Evolutionary conservation across 75 land plant genomes (phyloP), one percentile per base, ranked within the genome.

Genomic region (Larix kaempferi): DNA sequence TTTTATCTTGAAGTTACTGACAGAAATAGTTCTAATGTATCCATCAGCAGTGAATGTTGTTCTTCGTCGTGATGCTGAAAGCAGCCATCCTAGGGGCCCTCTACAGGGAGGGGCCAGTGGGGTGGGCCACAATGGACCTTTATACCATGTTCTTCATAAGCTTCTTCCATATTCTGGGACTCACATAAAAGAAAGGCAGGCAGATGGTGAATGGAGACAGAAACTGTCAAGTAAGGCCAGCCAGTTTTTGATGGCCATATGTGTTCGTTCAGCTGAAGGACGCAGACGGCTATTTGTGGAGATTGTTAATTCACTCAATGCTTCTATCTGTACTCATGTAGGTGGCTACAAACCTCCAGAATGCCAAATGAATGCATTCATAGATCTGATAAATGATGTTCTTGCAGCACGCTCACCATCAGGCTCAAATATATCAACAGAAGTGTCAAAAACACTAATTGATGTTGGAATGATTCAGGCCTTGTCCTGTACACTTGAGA

Each of bases 201-300:
- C 74, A 26, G 95, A 92, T 73, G 85, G 86, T 71, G 99, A 96
- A 73, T 96, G 95, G 98, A 92, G 87, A 79, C 94, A 91, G 57
- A 98, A 95, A 82, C 81, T 98, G 21, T 85, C 94, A 76, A 81
- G 83, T 44, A 88, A 89, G 77, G 89, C 94, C 41, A 86, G 88
- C 44, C 93, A 93, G 73, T 95, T 98, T 85, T 80, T 98, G 78
- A 91, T 93, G 72, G 99, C 98, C 77, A 82, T 93, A 25, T 93
- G 96, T 79, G 87, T 95, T 62, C 95, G 99, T 33, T 98, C 99
- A 62, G 74, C 88, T 35, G 99, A 98, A 84, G 98, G 91, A 12
- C 85, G 96, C 72, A 89, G 81, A 77, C 83, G 99, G 59, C 73
- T 93, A 22, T 92, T 98, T 59, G 60, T 80, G 64, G 99, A 95